phyloP scores from a whole-genome alignment of 2,329 filamentous ascomycete genomes.

The Claviceps cyperi region DNA sequence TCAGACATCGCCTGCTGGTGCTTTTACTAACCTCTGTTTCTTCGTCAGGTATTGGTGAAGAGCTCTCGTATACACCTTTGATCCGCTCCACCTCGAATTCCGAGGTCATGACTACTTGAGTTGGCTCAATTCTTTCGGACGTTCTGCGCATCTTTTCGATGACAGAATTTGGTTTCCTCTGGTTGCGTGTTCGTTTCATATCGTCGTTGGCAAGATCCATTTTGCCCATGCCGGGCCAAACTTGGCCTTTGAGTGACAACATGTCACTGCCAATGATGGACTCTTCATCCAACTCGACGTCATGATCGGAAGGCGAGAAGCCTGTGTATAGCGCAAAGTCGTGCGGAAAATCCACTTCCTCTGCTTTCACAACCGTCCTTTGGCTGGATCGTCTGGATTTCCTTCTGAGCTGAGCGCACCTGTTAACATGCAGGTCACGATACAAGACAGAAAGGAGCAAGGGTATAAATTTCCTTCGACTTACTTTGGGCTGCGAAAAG shows the following conservation, averaged over 20 bases:
- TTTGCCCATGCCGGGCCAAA: conserved; percentile 66
- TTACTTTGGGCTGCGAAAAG: conserved; percentile 11
- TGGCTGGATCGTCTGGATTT: conserved; percentile 14
- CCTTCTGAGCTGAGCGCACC: conserved; percentile 14
- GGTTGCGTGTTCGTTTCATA: conserved; percentile 61
- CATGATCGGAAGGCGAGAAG: conserved; percentile 15
- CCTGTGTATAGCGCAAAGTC: conserved; percentile 17
- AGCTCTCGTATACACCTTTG: conserved; percentile 46
- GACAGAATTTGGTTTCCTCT: conserved; percentile 63
- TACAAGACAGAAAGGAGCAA: background rate
- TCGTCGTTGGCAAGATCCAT: conserved; percentile 65
- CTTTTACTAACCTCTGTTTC: conserved; percentile 27
- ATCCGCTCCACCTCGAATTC: conserved; percentile 34
- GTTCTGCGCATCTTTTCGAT: conserved; percentile 49
- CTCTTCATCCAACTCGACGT: conserved; percentile 17
- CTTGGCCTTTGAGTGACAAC: conserved; percentile 49
- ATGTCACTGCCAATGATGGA: conserved; percentile 14
- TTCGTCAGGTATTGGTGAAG: conserved; percentile 30
- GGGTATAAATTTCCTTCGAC: background rate
- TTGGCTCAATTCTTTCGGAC: conserved; percentile 48
- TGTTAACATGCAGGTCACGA: background rate
- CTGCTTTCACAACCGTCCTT: conserved; percentile 14
- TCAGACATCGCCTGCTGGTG: conserved; percentile 1
- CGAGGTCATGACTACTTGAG: conserved; percentile 47
- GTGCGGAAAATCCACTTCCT: conserved; percentile 13